Conservation (phyloP, 352 stramenopile genomes). For the Phytophthora pseudosyringae region DNA sequence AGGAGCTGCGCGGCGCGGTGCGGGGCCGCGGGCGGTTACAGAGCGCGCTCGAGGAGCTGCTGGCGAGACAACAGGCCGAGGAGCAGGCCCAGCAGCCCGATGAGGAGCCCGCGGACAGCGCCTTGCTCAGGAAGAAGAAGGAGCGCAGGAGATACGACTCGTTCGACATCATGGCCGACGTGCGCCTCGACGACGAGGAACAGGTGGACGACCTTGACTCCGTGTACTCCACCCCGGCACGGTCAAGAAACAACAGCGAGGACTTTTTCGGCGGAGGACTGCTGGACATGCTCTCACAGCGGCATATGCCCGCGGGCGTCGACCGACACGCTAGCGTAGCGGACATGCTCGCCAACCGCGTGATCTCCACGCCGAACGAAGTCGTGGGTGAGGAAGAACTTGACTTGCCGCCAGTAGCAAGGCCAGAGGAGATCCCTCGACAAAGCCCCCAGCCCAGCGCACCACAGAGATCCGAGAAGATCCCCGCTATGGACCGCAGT, state of each 20-base stretch:
- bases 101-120: slow-evolving; percentile 23
- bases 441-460: neutral
- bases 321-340: slow-evolving; percentile 40
- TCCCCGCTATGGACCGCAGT: slow-evolving; percentile 20
- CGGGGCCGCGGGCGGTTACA: slow-evolving; percentile 24
- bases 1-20: slow-evolving; percentile 10
- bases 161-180: slow-evolving; percentile 40
- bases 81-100: slow-evolving; percentile 24
- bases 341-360: slow-evolving; percentile 40
- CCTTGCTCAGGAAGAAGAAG: slow-evolving; percentile 12
- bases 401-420: slow-evolving; percentile 3
- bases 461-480: slow-evolving; percentile 13
- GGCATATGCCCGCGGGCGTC: slow-evolving; percentile 42
- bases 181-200: slow-evolving; percentile 27
- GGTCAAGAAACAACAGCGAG: slow-evolving; percentile 42
- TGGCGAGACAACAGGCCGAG: slow-evolving; percentile 29
- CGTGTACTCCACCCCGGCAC: slow-evolving; percentile 29
- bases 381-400: slow-evolving; percentile 20
- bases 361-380: slow-evolving; percentile 12
- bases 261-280: slow-evolving; percentile 36
- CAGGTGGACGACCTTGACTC: slow-evolving; percentile 36
- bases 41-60: slow-evolving; percentile 27
- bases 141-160: slow-evolving; percentile 40
- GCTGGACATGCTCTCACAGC: slow-evolving; percentile 43
- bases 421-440: neutral